Conservation (phyloP, 2,329 filamentous ascomycete genomes). For the Fusarium penzigii region DNA sequence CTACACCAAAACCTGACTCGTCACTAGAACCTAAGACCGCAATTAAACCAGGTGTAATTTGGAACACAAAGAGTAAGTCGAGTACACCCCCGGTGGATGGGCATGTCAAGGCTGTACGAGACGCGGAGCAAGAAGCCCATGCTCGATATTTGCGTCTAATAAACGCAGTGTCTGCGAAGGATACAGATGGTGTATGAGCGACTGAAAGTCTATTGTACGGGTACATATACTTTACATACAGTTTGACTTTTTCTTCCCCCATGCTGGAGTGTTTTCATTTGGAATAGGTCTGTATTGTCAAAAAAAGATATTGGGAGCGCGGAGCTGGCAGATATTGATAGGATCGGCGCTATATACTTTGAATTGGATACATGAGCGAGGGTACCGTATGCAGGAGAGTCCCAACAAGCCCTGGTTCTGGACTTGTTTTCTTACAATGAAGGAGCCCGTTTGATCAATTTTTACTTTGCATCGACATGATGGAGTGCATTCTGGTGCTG, state of each 20-base stretch:
- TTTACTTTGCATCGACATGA: too few species aligned
- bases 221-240: neutral
- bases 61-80: conserved; percentile 32
- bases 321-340: conserved; percentile 16
- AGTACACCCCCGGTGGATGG: conserved; percentile 17
- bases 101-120: conserved; percentile 28
- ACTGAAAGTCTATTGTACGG: neutral
- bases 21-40: conserved; percentile 24
- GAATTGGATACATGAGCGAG: conserved; percentile 3
- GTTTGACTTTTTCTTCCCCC: conserved; percentile 4
- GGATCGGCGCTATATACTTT: conserved; percentile 15
- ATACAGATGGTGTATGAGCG: conserved; percentile 25
- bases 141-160: conserved; percentile 40
- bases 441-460: neutral
- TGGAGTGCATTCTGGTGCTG: too few species aligned
- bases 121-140: conserved; percentile 39
- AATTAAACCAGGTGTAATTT: conserved; percentile 37
- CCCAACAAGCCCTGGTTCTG: neutral
- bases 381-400: neutral
- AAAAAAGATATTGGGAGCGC: conserved; percentile 22
- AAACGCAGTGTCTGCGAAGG: conserved; percentile 38
- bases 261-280: conserved; percentile 12
- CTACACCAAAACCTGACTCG: conserved; percentile 32
- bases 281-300: conserved; percentile 15
- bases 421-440: neutral